These are phyloP conservation scores for Paecilomyces fulvus DNA, from an alignment of 2,329 filamentous ascomycete genomes.

Conservation along the genomic window DNA sequence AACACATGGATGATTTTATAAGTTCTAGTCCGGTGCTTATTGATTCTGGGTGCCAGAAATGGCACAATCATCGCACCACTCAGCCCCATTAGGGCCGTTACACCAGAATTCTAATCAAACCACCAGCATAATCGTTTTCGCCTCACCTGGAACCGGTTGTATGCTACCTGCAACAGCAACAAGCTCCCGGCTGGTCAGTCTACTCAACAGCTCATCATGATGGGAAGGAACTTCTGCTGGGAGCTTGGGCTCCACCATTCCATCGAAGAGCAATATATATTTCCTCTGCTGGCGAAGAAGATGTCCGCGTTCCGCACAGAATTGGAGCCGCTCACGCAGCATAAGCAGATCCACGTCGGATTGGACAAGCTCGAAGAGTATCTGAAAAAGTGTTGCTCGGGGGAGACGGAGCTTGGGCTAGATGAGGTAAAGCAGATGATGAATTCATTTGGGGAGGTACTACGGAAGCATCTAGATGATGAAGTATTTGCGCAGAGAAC, in stretches of 20 bases:
- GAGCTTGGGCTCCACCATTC: constrained; percentile 69
- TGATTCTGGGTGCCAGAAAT: neutral
- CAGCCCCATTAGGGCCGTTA: neutral
- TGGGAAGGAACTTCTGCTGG: constrained; percentile 60
- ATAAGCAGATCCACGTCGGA: constrained; percentile 69
- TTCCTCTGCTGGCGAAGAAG: constrained; percentile 64
- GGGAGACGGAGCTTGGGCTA: constrained; percentile 53
- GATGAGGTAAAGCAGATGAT: constrained; percentile 59
- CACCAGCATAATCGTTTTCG: constrained; percentile 71
- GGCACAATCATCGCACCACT: neutral
- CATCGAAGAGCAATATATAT: constrained; percentile 76
- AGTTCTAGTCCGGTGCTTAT: constrained; percentile 17
- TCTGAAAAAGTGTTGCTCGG: constrained; percentile 50
- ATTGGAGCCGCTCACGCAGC: constrained; percentile 64
- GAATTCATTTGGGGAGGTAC: constrained; percentile 67
- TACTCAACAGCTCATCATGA: constrained; percentile 58
- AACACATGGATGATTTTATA: constrained; percentile 67
- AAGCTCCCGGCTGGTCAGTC: constrained; percentile 57
- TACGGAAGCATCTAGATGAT: constrained; percentile 77
- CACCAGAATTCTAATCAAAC: neutral
- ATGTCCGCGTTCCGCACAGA: constrained; percentile 69
- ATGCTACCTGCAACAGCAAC: constrained; percentile 52
- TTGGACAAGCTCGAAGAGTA: constrained; percentile 62
- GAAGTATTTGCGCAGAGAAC: constrained; percentile 87
- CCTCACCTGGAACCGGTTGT: constrained; percentile 61